Conservation (phyloP, 2,329 filamentous ascomycete genomes). For the Mycogone perniciosa region DNA sequence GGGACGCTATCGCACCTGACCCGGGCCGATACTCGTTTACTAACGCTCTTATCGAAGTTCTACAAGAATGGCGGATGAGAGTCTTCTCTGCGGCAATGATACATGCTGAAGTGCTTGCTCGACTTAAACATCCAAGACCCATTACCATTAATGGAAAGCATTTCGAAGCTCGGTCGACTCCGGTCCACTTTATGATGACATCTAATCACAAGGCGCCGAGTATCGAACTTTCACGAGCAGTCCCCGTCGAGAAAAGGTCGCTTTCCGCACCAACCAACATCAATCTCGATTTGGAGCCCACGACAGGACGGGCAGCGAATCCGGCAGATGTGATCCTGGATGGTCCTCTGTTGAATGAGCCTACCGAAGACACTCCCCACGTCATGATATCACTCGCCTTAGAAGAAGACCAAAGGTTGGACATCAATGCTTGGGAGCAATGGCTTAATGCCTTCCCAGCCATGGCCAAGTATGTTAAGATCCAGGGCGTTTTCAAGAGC, state of each 20-base stretch:
- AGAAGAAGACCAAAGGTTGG: conserved; percentile 50
- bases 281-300: conserved; percentile 12
- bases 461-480: conserved; percentile 53
- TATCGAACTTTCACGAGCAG: conserved; percentile 45
- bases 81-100: conserved; percentile 55
- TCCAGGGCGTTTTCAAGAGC: conserved; percentile 56
- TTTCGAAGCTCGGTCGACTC: conserved; percentile 52
- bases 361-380: conserved; percentile 50
- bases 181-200: conserved; percentile 59
- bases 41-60: conserved; percentile 51
- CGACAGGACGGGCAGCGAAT: conserved; percentile 22
- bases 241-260: conserved; percentile 18
- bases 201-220: conserved; percentile 52
- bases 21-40: conserved; percentile 56
- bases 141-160: conserved; percentile 52
- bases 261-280: conserved; percentile 20
- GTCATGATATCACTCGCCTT: conserved; percentile 56
- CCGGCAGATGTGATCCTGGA: conserved; percentile 17
- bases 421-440: conserved; percentile 53
- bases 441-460: conserved; percentile 52
- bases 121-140: conserved; percentile 52
- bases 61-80: conserved; percentile 49
- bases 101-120: conserved; percentile 54
- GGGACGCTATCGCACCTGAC: conserved; percentile 55
- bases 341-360: conserved; percentile 33